Conservation (phyloP, 768 basidiomycete species). For the Boletus fagicola region DNA sequence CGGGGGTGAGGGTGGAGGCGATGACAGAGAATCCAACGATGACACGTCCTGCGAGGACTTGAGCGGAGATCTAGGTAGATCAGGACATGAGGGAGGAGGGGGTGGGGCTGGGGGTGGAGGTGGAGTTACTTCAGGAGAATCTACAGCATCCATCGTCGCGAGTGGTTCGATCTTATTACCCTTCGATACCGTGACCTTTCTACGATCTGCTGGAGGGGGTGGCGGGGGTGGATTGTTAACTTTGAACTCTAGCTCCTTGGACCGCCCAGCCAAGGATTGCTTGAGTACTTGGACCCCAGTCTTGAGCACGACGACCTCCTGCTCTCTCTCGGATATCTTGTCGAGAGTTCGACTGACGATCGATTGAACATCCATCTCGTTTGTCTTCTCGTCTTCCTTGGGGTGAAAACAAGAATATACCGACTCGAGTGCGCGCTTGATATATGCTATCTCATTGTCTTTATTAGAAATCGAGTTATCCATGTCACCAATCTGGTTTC, state of each 20-base stretch:
- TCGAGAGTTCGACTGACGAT: constrained; percentile 75
- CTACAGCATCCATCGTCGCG: constrained; percentile 10
- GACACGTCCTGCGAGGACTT: constrained; percentile 28
- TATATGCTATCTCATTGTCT: constrained; percentile 71
- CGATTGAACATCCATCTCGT: constrained; percentile 60
- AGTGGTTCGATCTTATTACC: constrained; percentile 7
- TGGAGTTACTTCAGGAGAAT: constrained; percentile 12
- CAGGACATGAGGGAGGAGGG: constrained; percentile 11
- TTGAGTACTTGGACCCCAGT: constrained; percentile 51
- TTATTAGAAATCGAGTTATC: constrained; percentile 48
- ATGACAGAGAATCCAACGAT: constrained; percentile 21
- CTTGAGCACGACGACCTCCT: constrained; percentile 54
- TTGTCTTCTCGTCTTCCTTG: constrained; percentile 43
- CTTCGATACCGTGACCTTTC: constrained; percentile 8
- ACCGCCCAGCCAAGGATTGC: constrained; percentile 48
- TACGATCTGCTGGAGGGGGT: constrained; percentile 40
- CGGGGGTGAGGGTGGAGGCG: constrained; percentile 25
- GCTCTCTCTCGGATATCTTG: constrained; percentile 63
- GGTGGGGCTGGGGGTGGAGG: constrained; percentile 22
- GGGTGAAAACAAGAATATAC: constrained; percentile 78
- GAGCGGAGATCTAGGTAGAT: constrained; percentile 8
- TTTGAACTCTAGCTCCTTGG: constrained; percentile 71
- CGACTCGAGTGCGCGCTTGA: constrained; percentile 85
- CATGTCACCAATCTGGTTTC: constrained; percentile 51
- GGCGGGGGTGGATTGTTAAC: constrained; percentile 62